Evolutionary conservation across 768 basidiomycete species (phyloP), one percentile per base, ranked within the genome.

Genomic region (Mycena galericulata): DNA sequence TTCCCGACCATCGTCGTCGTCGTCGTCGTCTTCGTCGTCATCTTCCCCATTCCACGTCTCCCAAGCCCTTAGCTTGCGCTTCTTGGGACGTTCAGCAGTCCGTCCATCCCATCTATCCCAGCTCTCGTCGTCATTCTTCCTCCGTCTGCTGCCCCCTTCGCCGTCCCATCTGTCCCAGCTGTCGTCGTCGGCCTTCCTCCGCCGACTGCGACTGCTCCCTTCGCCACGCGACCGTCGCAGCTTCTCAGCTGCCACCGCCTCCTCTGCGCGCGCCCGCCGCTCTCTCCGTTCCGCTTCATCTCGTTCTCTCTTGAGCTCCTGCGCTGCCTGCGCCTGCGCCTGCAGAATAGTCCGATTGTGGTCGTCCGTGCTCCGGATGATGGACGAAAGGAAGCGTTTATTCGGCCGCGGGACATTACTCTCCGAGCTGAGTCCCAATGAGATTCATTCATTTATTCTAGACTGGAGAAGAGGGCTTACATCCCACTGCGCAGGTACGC

Each of bases 341-440:
- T 87, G 87, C 24, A 94, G 77, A 50, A 99, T 84, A 15, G 92
- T 90, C 79, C 92, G 90, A 79, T 99, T 99, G 75, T 99, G 98
- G 64, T 97, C 97, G 76, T 98, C 97, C 5, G 98, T 98, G 71
- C 89, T 96, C 72, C 91, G 89, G 63, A 99, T 96, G 68, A 99
- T 96, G 24, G 92, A 90, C 0, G 89, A 86, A 27, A 94, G 81
- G 75, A 94, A 94, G 0, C 93, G 92, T 75, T 94, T 94, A 80
- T 94, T 94, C 36, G 97, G 79, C 71, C 87, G 90, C 0, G 95
- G 95, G 1, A 89, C 90, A 78, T 90, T 90, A 71, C 84, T 87
- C 74, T 94, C 93, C 7, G 87, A 79, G 62, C 91, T 93, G 63
- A 15, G 18, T 32, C 49, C 40, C n/a, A 50, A 46, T 62, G 63